A percentile compares a stretch with the other conserved stretches of the same genome.
phyloP scores from a whole-genome alignment of 1,284 basidiomycete species.

The Austroboletus niveus region DNA sequence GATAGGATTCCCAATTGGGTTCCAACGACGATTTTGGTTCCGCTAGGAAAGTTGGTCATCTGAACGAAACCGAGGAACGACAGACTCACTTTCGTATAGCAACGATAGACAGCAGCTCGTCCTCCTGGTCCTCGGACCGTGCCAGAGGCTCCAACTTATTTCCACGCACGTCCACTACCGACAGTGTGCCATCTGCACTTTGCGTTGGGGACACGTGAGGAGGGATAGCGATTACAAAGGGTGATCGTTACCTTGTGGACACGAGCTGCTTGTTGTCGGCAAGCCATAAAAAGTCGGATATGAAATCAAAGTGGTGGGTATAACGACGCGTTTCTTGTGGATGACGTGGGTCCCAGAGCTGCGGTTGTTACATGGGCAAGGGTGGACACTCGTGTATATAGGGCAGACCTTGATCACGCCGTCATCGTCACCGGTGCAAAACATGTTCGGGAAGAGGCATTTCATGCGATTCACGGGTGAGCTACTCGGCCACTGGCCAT shows the following conservation, averaged over 20 bases:
- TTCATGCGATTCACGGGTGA: conserved; percentile 84
- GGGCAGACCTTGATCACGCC: conserved; percentile 82
- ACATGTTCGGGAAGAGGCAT: conserved; percentile 62
- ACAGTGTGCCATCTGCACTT: conserved; percentile 90
- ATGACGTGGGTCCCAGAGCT: conserved; percentile 89
- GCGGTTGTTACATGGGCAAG: conserved; percentile 1
- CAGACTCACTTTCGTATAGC: conserved; percentile 71
- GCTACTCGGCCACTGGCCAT: conserved; percentile 45
- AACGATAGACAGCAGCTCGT: conserved; percentile 85
- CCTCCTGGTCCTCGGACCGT: conserved; percentile 93
- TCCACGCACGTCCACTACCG: conserved; percentile 84
- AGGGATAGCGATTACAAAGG: neutral
- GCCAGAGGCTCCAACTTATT: conserved; percentile 73
- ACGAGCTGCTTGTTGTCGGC: conserved; percentile 84
- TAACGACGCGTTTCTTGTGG: conserved; percentile 65
- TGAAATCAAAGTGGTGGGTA: conserved; percentile 92
- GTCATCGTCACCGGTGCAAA: conserved; percentile 91
- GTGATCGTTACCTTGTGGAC: conserved; percentile 68
- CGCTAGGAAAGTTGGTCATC: conserved; percentile 39
- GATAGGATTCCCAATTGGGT: conserved; percentile 91
- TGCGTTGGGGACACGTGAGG: conserved; percentile 2
- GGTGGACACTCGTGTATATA: neutral
- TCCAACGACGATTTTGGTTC: conserved; percentile 82
- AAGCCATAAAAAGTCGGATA: conserved; percentile 89
- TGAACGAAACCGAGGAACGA: neutral